These are phyloP conservation scores for Lizonia empirigonia DNA, from an alignment of 2,329 filamentous ascomycete species.

Conservation along the genomic window DNA sequence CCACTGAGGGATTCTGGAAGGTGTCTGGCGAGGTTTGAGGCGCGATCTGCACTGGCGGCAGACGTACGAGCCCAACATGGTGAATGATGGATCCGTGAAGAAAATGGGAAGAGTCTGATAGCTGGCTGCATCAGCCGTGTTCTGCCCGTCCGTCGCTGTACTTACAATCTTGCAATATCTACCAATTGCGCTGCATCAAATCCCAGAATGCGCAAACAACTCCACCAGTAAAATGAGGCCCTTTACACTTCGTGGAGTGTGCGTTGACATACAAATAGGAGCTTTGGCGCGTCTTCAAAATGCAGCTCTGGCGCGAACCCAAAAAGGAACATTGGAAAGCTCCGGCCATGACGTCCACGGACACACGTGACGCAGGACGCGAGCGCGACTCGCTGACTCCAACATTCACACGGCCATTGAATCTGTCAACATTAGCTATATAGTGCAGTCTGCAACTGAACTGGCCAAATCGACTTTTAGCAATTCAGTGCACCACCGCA, in stretches of 20 bases:
- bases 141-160: neutral
- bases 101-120: conserved; percentile 4
- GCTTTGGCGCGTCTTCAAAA: conserved; percentile 6
- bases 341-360: conserved; percentile 25
- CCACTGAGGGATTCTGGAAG: conserved; percentile 31
- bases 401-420: neutral
- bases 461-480: no score
- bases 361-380: conserved; percentile 27
- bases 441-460: neutral
- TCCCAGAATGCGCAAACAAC: neutral
- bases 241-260: neutral
- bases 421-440: neutral
- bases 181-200: neutral
- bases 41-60: conserved; percentile 42
- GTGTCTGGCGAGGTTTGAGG: conserved; percentile 19
- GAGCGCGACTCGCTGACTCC: conserved; percentile 12
- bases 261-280: neutral
- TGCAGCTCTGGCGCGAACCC: conserved; percentile 5
- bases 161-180: conserved; percentile 2
- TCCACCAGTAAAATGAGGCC: neutral
- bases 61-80: conserved; percentile 43
- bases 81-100: conserved; percentile 7
- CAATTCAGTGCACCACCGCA: neutral
- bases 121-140: conserved; percentile 5
- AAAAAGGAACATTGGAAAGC: conserved; percentile 13